These are phyloP conservation scores for Cyberlindnera mycetangii DNA, from an alignment of 805 yeast species.

Conservation along the genomic window DNA sequence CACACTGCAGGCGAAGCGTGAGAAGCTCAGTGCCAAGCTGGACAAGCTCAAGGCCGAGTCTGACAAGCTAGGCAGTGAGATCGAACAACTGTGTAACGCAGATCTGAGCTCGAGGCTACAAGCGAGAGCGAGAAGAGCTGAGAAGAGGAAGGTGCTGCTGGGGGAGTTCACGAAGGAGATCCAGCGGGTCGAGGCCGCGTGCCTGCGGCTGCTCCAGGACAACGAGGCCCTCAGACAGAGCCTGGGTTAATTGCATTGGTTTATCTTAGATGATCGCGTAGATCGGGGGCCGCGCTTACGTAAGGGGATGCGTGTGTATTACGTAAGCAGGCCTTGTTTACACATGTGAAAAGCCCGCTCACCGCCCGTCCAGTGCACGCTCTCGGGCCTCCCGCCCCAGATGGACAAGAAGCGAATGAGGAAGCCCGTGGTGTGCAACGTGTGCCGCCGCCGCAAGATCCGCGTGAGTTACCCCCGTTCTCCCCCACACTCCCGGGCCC, in stretches of 20 bases:
- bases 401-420: constrained; percentile 18
- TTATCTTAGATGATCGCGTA: too few relatives aligned
- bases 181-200: constrained; percentile 20
- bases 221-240: constrained; percentile 17
- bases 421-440: constrained; percentile 29
- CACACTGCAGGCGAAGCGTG: constrained; percentile 32
- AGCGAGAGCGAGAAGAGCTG: constrained; percentile 21
- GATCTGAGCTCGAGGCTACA: constrained; percentile 18
- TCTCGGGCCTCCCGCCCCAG: not conserved
- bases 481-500: not conserved
- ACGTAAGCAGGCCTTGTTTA: too few relatives aligned
- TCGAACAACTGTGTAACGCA: constrained; percentile 13
- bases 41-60: constrained; percentile 27
- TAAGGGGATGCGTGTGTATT: too few relatives aligned
- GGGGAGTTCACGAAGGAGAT: constrained; percentile 28
- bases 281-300: too few relatives aligned
- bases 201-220: constrained; percentile 17
- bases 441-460: constrained; percentile 30
- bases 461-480: constrained; percentile 21
- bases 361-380: too few relatives aligned
- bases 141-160: constrained; percentile 22
- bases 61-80: constrained; percentile 14
- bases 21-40: constrained; percentile 31
- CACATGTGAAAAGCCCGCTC: too few relatives aligned
- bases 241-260: not conserved